A percentile compares a stretch with the other conserved stretches of the same genome.
These are phyloP conservation scores for Sabuloglossum arenarium DNA, from an alignment of 495 filamentous ascomycete genomes.

Conservation along the genomic window DNA sequence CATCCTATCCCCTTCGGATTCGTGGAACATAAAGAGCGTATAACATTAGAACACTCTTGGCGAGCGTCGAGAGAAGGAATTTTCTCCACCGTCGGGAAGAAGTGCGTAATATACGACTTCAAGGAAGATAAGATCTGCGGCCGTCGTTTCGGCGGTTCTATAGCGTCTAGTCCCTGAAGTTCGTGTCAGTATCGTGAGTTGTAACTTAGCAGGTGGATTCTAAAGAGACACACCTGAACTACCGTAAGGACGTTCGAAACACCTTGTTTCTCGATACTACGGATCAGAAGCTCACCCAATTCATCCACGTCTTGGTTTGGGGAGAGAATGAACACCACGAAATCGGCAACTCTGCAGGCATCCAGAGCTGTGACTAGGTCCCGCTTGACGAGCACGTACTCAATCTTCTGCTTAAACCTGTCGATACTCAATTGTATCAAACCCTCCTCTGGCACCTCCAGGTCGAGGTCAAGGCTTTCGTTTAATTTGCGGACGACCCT, in stretches of 20 bases:
- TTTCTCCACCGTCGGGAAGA: conserved; percentile 76
- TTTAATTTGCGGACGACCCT: conserved; percentile 51
- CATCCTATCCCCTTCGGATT: conserved; percentile 82
- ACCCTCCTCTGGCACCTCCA: conserved; percentile 37
- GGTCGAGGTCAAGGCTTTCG: conserved; percentile 50
- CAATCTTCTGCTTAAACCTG: conserved; percentile 77
- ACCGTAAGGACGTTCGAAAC: conserved; percentile 66
- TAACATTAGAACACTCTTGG: conserved; percentile 75
- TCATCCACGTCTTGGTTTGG: conserved; percentile 64
- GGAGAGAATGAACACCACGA: conserved; percentile 65
- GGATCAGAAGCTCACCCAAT: conserved; percentile 58
- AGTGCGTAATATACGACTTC: conserved; percentile 79
- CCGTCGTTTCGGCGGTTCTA: conserved; percentile 59
- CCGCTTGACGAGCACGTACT: conserved; percentile 53
- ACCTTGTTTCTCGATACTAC: conserved; percentile 79
- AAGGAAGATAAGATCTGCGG: conserved; percentile 57
- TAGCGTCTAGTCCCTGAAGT: conserved; percentile 34
- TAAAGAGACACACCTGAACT: conserved; percentile 30
- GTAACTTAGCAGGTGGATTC: background rate
- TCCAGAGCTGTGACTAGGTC: conserved; percentile 60
- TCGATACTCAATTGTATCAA: conserved; percentile 49
- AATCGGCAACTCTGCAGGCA: conserved; percentile 75
- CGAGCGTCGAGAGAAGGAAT: conserved; percentile 64
- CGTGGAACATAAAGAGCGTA: conserved; percentile 73
- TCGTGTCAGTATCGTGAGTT: background rate